Percentiles rank a stretch among this genome's conserved stretches.
Evolutionary conservation across 192 early-diverging fungal species (phyloP).

Genomic region (Globomyces pollinis-pini): DNA sequence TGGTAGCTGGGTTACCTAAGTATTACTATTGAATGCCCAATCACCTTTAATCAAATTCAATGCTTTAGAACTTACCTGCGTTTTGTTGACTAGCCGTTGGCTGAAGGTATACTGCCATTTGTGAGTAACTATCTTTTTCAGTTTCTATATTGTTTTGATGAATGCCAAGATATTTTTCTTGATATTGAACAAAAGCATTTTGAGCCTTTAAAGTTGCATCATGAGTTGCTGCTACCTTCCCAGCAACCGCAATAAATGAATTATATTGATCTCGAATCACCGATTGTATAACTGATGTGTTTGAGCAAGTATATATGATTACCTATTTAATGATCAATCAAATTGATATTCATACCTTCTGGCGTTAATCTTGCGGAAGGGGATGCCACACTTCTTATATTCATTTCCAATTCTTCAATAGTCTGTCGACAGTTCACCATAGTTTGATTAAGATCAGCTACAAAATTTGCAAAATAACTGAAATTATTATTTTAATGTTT

Average conservation of each 20-base stretch:
- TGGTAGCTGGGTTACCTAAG: no score
- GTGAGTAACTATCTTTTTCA: constrained; percentile 1
- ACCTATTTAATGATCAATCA: no score
- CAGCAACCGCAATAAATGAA: constrained; percentile 24
- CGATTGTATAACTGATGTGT: constrained; percentile 21
- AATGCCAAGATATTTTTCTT: constrained; percentile 21
- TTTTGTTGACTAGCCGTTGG: no score
- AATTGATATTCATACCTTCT: not conserved
- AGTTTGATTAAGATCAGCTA: not conserved
- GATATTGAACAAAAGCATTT: constrained; percentile 13
- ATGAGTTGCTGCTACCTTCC: constrained; percentile 19
- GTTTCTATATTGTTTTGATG: not conserved
- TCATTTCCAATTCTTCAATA: constrained; percentile 11
- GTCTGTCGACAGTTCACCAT: constrained; percentile 3
- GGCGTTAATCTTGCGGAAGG: not conserved
- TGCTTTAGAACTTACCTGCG: no score
- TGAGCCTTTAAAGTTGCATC: constrained; percentile 17
- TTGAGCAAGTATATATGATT: no score
- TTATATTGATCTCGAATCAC: constrained; percentile 22
- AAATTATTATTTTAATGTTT: not conserved
- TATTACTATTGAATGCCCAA: no score
- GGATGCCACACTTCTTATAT: not conserved
- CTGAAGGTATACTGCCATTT: constrained; percentile 2
- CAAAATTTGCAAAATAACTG: constrained; percentile 6
- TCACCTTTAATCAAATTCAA: no score